Base-by-base conservation (phyloP, 768 basidiomycete genomes). In the Trametes sanguinea region DNA sequence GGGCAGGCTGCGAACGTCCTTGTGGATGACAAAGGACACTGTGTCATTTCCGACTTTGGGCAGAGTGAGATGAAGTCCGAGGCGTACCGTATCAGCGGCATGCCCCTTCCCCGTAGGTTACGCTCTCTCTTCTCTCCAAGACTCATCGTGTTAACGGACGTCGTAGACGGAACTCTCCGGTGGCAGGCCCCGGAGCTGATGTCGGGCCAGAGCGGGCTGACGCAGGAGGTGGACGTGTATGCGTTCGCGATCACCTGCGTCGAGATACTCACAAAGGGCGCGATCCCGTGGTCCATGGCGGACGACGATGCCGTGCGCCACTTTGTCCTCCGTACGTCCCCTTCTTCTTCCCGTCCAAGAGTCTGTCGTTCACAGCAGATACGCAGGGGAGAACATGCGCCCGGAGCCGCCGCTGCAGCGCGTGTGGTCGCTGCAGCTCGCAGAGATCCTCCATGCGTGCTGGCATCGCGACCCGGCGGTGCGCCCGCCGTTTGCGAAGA, bases 41-140 rank as follows among this genome's bases (percentile, higher is more conserved):
- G 90, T 61, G 80, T 93, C 43, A 85, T 94, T 45, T 85, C 89
- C 32, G 91, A 94, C 69, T 94, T 95, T 71, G 91, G 90, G 0
- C 88, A 93, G 72, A 88, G 84, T 66, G 87, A 90, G 72, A 85
- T 93, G 78, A 90, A 86, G 74, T 83, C 80, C 14, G 89, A 93
- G 70, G 85, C 83, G 4, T 85, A 79, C 65, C 79, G 83, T 35
- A 76, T 89, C 2, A 88, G 83, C 57, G 85, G 84, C 9, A 76
- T 76, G 30, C 66, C 69, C 5, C 43, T 68, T 6, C 72, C 73
- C 17, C 74, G 75, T 74, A 61, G 6, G n/a, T n/a, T n/a, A n/a
- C n/a, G 73, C 29, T 7, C 8, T 6, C 9, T 11, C 10, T 43
- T 16, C 42, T 52, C 13, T 27, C 32, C 35, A 29, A 37, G 11